Percentiles rank a stretch among this genome's conserved stretches.
Conservation (phyloP, 345 rosid species). For the Viola odorata region DNA sequence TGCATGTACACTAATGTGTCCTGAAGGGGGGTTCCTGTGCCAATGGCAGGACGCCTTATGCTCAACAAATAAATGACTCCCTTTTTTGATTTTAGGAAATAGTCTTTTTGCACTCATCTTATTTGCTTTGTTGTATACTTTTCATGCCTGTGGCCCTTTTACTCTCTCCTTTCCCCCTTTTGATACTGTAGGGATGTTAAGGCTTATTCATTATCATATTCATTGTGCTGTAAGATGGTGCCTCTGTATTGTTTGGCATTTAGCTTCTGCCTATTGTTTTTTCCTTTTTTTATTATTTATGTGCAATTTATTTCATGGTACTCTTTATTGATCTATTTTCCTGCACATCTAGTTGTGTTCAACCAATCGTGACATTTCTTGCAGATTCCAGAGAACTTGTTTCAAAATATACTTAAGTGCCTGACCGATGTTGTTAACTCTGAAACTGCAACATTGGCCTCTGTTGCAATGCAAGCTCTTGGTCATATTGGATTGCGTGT, state of each 20-base stretch:
- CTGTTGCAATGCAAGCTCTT: constrained; percentile 90
- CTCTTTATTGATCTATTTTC: background rate
- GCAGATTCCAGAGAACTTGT: constrained; percentile 60
- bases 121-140: background rate
- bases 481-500: constrained; percentile 85
- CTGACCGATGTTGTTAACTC: constrained; percentile 59
- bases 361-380: constrained; percentile 7
- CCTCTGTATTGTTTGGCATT: background rate
- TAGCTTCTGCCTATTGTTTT: background rate
- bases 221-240: background rate
- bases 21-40: background rate
- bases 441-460: constrained; percentile 69
- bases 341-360: background rate
- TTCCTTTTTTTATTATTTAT: background rate
- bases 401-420: constrained; percentile 58
- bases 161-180: background rate
- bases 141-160: background rate
- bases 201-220: background rate
- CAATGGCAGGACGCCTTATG: background rate
- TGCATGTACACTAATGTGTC: background rate
- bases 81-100: background rate
- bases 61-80: background rate
- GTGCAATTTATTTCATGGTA: background rate
- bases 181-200: no score
- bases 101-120: background rate